Percentiles rank a stretch among this genome's conserved stretches.
These are phyloP conservation scores for Barnettozyma siamensis DNA, from an alignment of 805 yeast genomes.

Conservation along the genomic window DNA sequence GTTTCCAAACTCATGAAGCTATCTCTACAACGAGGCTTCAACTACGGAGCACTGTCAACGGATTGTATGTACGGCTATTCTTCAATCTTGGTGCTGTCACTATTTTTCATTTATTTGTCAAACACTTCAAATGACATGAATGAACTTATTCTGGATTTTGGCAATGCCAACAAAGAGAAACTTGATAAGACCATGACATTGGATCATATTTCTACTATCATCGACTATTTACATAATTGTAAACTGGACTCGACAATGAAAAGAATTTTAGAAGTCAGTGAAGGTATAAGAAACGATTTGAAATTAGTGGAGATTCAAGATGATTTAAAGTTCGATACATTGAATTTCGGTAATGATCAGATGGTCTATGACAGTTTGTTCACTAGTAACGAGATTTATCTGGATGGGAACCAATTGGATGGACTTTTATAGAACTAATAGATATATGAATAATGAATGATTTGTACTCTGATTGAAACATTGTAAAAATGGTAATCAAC, in stretches of 20 bases:
- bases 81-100: conserved; percentile 36
- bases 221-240: conserved; percentile 20
- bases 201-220: conserved; percentile 17
- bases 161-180: conserved; percentile 5
- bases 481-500: no score
- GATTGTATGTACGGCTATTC: conserved; percentile 41
- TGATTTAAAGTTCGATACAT: conserved; percentile 17
- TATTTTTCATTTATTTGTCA: conserved; percentile 32
- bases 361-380: conserved; percentile 19
- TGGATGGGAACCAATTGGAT: conserved; percentile 13
- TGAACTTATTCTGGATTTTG: conserved; percentile 9
- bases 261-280: conserved; percentile 37
- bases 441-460: no score
- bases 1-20: conserved; percentile 34
- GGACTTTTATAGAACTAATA: no score
- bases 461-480: no score
- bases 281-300: conserved; percentile 36
- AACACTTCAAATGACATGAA: conserved; percentile 20
- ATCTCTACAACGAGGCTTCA: conserved; percentile 27
- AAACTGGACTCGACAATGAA: conserved; percentile 38
- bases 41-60: conserved; percentile 39
- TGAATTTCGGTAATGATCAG: conserved; percentile 18
- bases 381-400: conserved; percentile 23
- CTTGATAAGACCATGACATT: conserved; percentile 20
- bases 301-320: conserved; percentile 30